Evolutionary conservation across 768 basidiomycete genomes (phyloP), one percentile per base, ranked within the genome.

Genomic region (Mycena galopus): DNA sequence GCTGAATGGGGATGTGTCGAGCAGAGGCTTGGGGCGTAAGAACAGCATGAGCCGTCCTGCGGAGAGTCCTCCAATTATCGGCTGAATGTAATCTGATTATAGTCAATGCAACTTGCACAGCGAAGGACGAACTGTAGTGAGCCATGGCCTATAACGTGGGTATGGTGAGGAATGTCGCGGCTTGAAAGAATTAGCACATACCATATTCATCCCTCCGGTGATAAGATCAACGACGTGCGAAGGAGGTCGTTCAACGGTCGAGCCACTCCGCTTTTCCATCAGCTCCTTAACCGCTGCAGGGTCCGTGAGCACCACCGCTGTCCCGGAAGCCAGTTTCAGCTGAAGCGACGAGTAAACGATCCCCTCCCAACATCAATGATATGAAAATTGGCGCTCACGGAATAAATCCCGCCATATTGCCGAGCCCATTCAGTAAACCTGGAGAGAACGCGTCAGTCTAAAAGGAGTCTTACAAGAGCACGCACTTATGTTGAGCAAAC

Each of bases 401-500:
- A n/a, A n/a, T n/a, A n/a, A n/a, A n/a, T n/a, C n/a, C n/a, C n/a
- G n/a, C n/a, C 47, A 50, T 50, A 50, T 50, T 50, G 21, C n/a
- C 47, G 47, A n/a, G 47, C 47, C 47, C 47, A 50, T 19, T 50
- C 47, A 19, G 47, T 50, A 19, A 50, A 50, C 47, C 47, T 50
- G 23, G 47, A n/a, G 32, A 16, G 16, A 33, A 7, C 21, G 56
- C 56, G 32, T 57, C 21, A 29, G 21, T 19, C 16, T 14, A 17
- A 11, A 57, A 17, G 9, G 29, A 29, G 56, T 6, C 29, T 55
- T 29, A 29, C 51, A 39, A 37, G 19, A 23, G 23, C 12, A 70
- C 39, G 0, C 51, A 72, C 75, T 73, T 63, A 25, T 59, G 56
- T 25, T 73, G 73, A 27, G 73, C 57, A 39, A 51, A 71, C 44